phyloP scores from a whole-genome alignment of 306 rosid species.

The Vigna trinervia region DNA sequence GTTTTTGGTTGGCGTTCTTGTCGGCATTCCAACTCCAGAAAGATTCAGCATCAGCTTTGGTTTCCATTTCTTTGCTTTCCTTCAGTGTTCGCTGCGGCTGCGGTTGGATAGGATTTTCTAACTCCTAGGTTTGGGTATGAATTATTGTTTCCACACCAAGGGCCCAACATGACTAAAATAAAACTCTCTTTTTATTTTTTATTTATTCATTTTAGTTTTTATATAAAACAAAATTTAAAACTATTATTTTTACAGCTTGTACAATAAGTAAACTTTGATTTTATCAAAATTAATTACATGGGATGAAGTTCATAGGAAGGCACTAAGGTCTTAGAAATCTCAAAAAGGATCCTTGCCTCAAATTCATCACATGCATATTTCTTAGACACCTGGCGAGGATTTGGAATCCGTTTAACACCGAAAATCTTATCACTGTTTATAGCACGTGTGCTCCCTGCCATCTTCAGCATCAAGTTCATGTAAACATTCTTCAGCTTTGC shows the following conservation, averaged over 20 bases:
- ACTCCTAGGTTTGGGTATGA: background rate
- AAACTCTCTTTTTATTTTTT: no score
- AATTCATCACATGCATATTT: conserved; percentile 38
- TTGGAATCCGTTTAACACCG: conserved; percentile 37
- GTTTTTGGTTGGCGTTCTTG: conserved; percentile 31
- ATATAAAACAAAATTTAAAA: no score
- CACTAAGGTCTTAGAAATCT: conserved; percentile 62
- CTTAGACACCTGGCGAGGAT: conserved; percentile 7
- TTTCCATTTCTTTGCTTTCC: background rate
- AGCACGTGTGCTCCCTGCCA: conserved; percentile 23
- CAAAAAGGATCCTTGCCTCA: conserved; percentile 57
- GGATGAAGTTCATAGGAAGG: conserved; percentile 51
- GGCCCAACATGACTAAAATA: background rate
- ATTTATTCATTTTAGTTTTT: no score
- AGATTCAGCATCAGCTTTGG: conserved; percentile 41
- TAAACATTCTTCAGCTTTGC: conserved; percentile 55
- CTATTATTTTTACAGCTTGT: no score
- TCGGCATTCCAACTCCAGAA: conserved; percentile 51
- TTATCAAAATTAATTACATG: background rate
- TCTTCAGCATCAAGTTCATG: conserved; percentile 53
- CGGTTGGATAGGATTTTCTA: conserved; percentile 8
- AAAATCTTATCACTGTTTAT: conserved; percentile 35
- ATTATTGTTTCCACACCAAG: background rate
- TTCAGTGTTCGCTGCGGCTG: background rate
- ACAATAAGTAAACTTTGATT: no score